phyloP scores from a whole-genome alignment of 768 basidiomycete species.

The Naganishia antarctica region DNA sequence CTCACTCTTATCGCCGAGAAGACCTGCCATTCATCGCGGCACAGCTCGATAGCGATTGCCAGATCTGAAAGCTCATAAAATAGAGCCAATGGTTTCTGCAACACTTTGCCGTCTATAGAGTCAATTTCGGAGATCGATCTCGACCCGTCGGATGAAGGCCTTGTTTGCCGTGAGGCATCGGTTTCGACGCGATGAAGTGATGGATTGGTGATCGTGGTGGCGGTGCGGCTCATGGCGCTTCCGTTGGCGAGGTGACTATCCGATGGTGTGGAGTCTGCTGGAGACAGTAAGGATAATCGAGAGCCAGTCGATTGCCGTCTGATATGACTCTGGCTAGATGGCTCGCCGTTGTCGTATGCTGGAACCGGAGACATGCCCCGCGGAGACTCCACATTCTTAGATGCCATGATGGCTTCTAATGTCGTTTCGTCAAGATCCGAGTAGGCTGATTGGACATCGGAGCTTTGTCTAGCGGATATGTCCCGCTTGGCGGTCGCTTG shows the following conservation, averaged over 20 bases:
- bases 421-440: constrained; percentile 29
- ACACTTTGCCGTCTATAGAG: constrained; percentile 22
- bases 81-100: constrained; percentile 23
- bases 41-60: constrained; percentile 75
- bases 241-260: background rate
- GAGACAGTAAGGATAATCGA: constrained; percentile 2
- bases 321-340: background rate
- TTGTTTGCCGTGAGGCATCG: constrained; percentile 9
- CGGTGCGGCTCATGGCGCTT: background rate
- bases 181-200: constrained; percentile 20
- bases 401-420: constrained; percentile 24
- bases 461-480: background rate
- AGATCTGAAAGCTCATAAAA: constrained; percentile 45
- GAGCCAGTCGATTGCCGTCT: background rate
- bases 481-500: background rate
- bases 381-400: background rate
- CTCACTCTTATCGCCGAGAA: constrained; percentile 74
- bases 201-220: constrained; percentile 4
- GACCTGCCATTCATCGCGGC: constrained; percentile 62
- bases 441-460: constrained; percentile 18
- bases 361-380: background rate
- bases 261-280: background rate
- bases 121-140: constrained; percentile 27
- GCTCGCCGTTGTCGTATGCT: background rate
- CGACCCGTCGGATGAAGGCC: constrained; percentile 26